Evolutionary conservation across 1,284 basidiomycete species (phyloP), one percentile per base, ranked within the genome.

Genomic region (Cryptococcus hybrid): DNA sequence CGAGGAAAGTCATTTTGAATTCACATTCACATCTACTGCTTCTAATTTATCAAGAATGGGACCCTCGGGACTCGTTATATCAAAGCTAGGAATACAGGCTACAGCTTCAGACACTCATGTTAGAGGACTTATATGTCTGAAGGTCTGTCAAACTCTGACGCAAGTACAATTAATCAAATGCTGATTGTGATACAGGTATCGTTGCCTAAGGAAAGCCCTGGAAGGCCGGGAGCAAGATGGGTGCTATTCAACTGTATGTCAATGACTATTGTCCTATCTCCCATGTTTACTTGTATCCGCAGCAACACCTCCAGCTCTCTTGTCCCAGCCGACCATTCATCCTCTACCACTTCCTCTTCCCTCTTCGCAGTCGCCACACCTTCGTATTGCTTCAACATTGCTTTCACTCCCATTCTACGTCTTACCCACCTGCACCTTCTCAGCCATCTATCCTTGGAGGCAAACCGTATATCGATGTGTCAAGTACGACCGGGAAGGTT

Each of bases 1-100:
- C 35, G 7, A 35, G 12, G 35, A 50, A 15, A 51, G 12, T 13
- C 12, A 9, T n/a, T n/a, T 36, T 43, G 30, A 13, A 52, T 42
- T 24, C 15, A 12, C 13, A 52, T 38, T 24, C 39, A 34, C 35
- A 34, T 42, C 40, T 12, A 42, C 11, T 42, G 40, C 15, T 42
- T 42, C 5, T 11, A 12, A 42, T 42, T 42, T 42, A 42, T 42
- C 18, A 38, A 49, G 12, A 12, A 67, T 67, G 66, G 58, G 67
- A 1, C 66, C 64, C 3, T 57, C 62, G 3, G 68, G 69, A 5
- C 54, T 73, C 12, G 56, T 71, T 46, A 65, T 75, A 42, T 62
- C 63, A 46, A 69, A 70, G 51, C 65, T 73, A 2, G 73, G 66
- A 3, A 48, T 74, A 0, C 64, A 71, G 54, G 69, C 69, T 5